phyloP scores from a whole-genome alignment of 208 protist species.

The Crithidia bombi region DNA sequence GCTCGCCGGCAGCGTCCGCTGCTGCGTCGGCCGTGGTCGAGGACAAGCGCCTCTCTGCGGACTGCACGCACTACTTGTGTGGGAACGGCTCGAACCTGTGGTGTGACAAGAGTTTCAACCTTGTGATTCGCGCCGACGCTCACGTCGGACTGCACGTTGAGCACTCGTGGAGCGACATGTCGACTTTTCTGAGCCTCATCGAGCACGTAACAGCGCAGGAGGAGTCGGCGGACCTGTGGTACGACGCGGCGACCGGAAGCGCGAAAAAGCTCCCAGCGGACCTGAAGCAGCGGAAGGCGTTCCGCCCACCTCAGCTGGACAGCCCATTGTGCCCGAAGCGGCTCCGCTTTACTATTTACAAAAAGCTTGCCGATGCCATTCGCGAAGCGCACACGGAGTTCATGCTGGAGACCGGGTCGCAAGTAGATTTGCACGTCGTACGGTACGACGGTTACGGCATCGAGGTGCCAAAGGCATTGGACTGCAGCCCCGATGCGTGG shows the following conservation, averaged over 20 bases:
- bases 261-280: constrained; percentile 47
- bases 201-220: constrained; percentile 64
- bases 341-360: constrained; percentile 71
- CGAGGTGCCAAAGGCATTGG: constrained; percentile 41
- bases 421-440: constrained; percentile 66
- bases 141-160: constrained; percentile 73
- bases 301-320: constrained; percentile 23
- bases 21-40: constrained; percentile 13
- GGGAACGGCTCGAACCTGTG: constrained; percentile 76
- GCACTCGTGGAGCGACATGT: constrained; percentile 83
- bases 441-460: constrained; percentile 58
- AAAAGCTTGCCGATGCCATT: constrained; percentile 50
- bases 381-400: constrained; percentile 47
- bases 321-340: constrained; percentile 44
- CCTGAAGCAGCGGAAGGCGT: constrained; percentile 18
- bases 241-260: constrained; percentile 45
- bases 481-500: constrained; percentile 72
- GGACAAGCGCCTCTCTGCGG: constrained; percentile 30
- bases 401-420: constrained; percentile 40
- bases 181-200: constrained; percentile 59
- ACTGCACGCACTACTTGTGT: constrained; percentile 62
- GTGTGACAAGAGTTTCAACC: constrained; percentile 87
- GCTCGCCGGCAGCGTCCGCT: constrained; percentile 9
- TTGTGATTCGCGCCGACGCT: constrained; percentile 61
- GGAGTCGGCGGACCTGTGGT: constrained; percentile 52